Evolutionary conservation across 306 rosid species (phyloP), one percentile per base, ranked within the genome.

Genomic region (Oxytropis ochrocephala): DNA sequence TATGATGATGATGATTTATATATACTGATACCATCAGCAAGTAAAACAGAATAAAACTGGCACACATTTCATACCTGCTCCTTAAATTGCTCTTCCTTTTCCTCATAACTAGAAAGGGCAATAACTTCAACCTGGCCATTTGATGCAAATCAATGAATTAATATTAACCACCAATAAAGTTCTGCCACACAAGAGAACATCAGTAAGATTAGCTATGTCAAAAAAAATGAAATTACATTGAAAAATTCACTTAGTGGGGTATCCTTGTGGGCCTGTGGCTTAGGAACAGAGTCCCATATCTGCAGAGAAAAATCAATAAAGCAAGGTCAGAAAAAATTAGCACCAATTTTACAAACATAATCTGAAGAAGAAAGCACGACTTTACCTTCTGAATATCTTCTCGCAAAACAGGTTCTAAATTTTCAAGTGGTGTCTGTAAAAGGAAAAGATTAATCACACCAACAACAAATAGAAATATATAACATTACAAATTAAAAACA

Each of bases 241-340:
- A 95, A 95, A 84, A 95, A 95, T 81, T 91, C 99, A 70, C 95
- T 91, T 49, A 95, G 76, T n/a, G 96, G 97, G 67, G 99, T 91
- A 53, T 91, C 96, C 74, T 70, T 75, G 83, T 87, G 96, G 60
- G 91, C 93, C 27, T 81, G 82, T 70, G 99, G 99, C 84, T 95
- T 95, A 51, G 97, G 99, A 83, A 95, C 97, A 18, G 97, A 81
- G 70, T 95, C 99, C 99, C 99, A 95, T 83, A 91, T 95, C 99
- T 95, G 88, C 79, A 71, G 10, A 50, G 41, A 51, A 16, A 16
- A 32, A 24, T 21, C 6, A 69, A 14, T 12, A 73, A 69, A 58
- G 17, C 74, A 65, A 48, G 60, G 54, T 24, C 11, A 64, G 65
- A 59, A 19, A 73, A 39, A 39, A 67, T 16, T 47, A 11, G 13